Base-by-base conservation (phyloP, 495 filamentous ascomycete genomes). In the Rhypophila decipiens region DNA sequence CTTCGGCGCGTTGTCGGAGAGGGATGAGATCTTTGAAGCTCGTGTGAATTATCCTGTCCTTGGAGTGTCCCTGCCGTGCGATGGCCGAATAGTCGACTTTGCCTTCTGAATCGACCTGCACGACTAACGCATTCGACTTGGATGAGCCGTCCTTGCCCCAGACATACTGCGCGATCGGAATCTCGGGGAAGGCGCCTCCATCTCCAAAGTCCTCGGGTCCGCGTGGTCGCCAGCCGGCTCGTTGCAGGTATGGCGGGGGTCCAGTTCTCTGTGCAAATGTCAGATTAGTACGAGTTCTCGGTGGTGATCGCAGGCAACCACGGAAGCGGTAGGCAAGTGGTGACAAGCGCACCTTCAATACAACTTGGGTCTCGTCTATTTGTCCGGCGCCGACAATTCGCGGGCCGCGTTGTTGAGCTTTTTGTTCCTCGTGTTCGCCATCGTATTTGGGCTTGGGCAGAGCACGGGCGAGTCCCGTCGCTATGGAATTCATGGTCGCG, bases 1-100 rank as follows among this genome's bases (percentile, higher is more conserved):
- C 87, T 71, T 96, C 88, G 48, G 94, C 93, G 49, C 90, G 83
- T 65, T 97, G 90, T 11, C 93, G 82, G 34, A 97, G 75, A 20
- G 93, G 93, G 33, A 99, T 99, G 44, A 99, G 73, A 65, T 97
- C 93, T 65, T 93, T 95, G 73, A 99, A 99, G 19, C 84, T 90
- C 21, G 93, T 81, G 67, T 99, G 93, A 11, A 99, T 81, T 50
- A 96, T 86, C 24, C 88, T 76, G 49, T 84, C 82, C 24, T 86
- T 85, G 61, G 74, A 75, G 61, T 97, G 93, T 24, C 93, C 93
- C 58, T 90, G 85, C 42, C 85, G 81, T 41, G 93, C 94, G 60
- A 99, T 96, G 19, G 90, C 90, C 63, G 94, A 89, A 67, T 96
- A 97, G 66, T 96, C 95, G 24, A 96, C 85, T 57, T 93, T 94